Evolutionary conservation across 768 basidiomycete species (phyloP), one percentile per base, ranked within the genome.

Genomic region (Lentinula edodes): DNA sequence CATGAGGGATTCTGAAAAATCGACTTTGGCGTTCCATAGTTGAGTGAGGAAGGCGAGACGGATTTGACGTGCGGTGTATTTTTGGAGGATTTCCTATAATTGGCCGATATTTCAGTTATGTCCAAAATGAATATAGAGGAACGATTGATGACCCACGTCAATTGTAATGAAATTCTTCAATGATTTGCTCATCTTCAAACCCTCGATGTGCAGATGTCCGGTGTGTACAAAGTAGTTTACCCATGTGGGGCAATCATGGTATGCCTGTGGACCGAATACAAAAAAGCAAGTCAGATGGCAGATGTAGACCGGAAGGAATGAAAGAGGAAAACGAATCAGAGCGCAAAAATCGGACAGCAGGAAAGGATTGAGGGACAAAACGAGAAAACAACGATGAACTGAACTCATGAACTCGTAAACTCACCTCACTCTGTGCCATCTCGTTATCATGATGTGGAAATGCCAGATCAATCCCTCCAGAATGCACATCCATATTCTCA

Each of bases 391-490:
- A 42, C 13, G 20, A n/a, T 6, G 10, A 9, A 35, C 1, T 2
- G 1, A 53, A 7, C n/a, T 5, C 52, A 7, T 23, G 23, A 23
- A 23, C 20, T 51, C 42, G 28, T 39, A 35, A 52, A 63, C 73
- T 67, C 66, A 88, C 96, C 87, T 98, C 97, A 54, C 93, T 88
- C 74, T 99, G 97, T 0, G 97, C 97, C 68, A 99, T 83, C 76
- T 99, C 97, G 71, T 99, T 99, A 72, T 98, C 96, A 71, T 99
- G 97, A 76, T 99, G 97, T 5, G 97, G 97, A 76, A 99, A 99
- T n/a, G 93, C 91, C 53, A 99, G 80, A 75, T 99, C 97, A 43
- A 93, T 88, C 5, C 97, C 97, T 55, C 97, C 97, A 7, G 95
- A 97, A 72, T 99, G 97, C 63, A 99, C 95, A 73, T 98, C 97